Evolutionary conservation across 176 grass and related monocot genomes (phyloP), one percentile per base, ranked within the genome.

Genomic region (Paspalum vaginatum): DNA sequence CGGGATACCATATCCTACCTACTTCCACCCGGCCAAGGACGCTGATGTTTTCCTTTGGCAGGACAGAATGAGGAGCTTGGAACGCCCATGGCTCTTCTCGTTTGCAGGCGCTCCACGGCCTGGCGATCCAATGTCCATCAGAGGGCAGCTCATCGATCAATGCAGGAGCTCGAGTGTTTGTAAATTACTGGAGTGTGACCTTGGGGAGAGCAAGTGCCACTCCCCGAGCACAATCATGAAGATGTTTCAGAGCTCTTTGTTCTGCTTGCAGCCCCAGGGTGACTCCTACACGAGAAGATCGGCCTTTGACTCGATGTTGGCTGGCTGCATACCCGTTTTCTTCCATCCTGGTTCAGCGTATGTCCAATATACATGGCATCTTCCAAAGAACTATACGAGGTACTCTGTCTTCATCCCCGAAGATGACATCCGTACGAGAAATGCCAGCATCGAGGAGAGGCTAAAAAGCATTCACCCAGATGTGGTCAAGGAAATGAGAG

Each of bases 331-430:
- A 77, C 95, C 95, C 61, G 95, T 98, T 85, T 94, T 98, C 87
- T 98, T 98, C 72, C 95, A 98, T 88, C 95, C 95, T 3, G 95
- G 95, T 70, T 98, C 95, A 61, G 95, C 95, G 0, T 98, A 94
- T 24, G 86, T 89, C 62, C 95, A 98, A 24, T 95, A 99, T 81
- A 95, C 87, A 50, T 95, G 96, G 96, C 96, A 99, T 81, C 88
- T 99, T 58, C 96, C 93, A 4, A 93, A 89, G 85, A 99, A 99
- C 70, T 99, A 93, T 54, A 91, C 96, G 8, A 85, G 74, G 10
- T 99, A 99, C 67, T 99, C 96, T 4, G 90, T 99, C 32, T 99
- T 99, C 76, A 95, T 99, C 27, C 96, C 93, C 1, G 96, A 99
- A 86, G 60, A 93, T 61, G 88, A 76, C 17, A 21, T 99, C 21